Base-by-base conservation (phyloP, 2,329 filamentous ascomycete genomes). In the Colletotrichum destructivum region DNA sequence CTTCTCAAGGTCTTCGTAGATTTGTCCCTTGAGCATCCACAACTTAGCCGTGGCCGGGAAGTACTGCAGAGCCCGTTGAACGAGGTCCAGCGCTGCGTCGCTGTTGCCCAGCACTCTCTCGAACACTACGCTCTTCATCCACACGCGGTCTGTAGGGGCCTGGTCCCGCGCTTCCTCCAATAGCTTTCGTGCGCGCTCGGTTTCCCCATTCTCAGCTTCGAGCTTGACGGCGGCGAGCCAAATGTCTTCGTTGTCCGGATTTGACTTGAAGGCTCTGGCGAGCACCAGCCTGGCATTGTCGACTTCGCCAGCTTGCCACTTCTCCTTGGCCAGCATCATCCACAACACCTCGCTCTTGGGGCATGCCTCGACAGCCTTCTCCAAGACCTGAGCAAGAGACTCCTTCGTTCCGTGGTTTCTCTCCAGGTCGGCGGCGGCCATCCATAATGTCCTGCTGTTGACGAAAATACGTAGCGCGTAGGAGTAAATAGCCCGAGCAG, bases 11-110 rank as follows among this genome's bases (percentile, higher is more conserved):
- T 91, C 89, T 79, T 98, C 93, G 86, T 99, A 99, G 74, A 98
- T 96, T 80, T 99, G 96, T 0, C 97, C 96, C 83, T 99, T 99
- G 86, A 98, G 94, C 93, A 98, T 98, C 92, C 96, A 98, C 31
- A 99, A 88, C 83, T 98, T 98, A 63, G 94, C 88, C 15, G 93
- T 90, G 55, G 91, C 89, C 0, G 96, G 96, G 84, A 97, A 99
- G 12, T 94, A 88, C 75, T 95, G 92, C 46, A 99, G 85, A 1
- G 93, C 96, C 79, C 97, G 92, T 71, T 95, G 94, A 54, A 94
- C 94, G 13, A 99, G 90, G 77, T 97, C 93, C 16, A 99, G 88
- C 0, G 96, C 95, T 1, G 91, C 90, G 57, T 98, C 94, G 35
- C 87, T 87, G 76, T 96, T 92, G 67, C 92, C 93, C 26, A 94